Evolutionary conservation across 441 rosid species (phyloP), one percentile per base, ranked within the genome.

Genomic region (Dalechampia spathulata): DNA sequence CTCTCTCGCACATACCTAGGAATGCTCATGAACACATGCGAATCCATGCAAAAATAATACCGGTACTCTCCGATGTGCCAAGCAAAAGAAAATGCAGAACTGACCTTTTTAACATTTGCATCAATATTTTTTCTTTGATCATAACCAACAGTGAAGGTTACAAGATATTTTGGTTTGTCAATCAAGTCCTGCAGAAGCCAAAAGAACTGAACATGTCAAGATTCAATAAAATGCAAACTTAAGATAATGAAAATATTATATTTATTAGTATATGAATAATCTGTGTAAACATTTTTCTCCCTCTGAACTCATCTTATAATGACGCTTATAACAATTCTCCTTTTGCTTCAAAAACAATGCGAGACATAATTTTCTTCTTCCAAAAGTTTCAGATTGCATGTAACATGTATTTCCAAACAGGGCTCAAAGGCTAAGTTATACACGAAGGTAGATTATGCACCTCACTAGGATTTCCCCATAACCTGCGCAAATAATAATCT

Each of bases 71-170:
- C n/a, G n/a, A n/a, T n/a, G n/a, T n/a, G n/a, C n/a, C 20, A 40
- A 40, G 6, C 16, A n/a, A 40, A 16, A 7, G n/a, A n/a, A n/a
- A n/a, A n/a, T n/a, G n/a, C n/a, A n/a, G n/a, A 40, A n/a, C 72
- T 2, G 25, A 90, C 99, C 99, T 94, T 94, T 72, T 80, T 87
- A 50, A 94, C 83, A 26, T 86, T 80, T 48, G 88, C 87, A 78
- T 94, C 84, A 27, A 94, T 87, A 65, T 94, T 90, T 21, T 54
- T 62, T 60, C 74, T 79, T 78, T 87, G 99, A 68, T 74, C 65
- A 49, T 80, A 81, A 55, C 99, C 99, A 54, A 94, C 98, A 0
- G 99, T 94, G 72, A 94, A 94, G 36, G 95, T 75, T 37, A 83
- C 94, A 25, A 94, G 99, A 73, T 87, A 94, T 70, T 70, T 86